phyloP scores from a whole-genome alignment of 768 basidiomycete genomes.

The Podaxis pistillaris region DNA sequence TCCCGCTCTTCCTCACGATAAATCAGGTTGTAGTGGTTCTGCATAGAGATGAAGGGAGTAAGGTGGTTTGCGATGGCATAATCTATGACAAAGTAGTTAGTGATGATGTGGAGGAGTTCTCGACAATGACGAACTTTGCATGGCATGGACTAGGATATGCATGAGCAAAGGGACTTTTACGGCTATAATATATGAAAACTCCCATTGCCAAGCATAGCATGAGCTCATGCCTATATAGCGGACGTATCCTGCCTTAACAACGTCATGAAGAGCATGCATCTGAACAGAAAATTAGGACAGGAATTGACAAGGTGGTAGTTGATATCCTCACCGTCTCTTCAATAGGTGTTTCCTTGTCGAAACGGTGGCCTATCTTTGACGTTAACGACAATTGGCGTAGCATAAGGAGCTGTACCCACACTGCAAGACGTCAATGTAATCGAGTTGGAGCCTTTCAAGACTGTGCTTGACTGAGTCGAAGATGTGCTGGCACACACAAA shows the following conservation, averaged over 20 bases:
- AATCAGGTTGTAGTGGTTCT: slow-evolving; percentile 60
- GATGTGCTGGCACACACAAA: slow-evolving; percentile 52
- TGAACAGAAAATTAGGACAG: slow-evolving; percentile 17
- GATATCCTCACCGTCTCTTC: slow-evolving; percentile 43
- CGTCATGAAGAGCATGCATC: slow-evolving; percentile 71
- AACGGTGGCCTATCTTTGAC: slow-evolving; percentile 44
- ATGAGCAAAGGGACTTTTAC: background rate
- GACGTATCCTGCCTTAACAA: slow-evolving; percentile 63
- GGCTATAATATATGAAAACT: slow-evolving; percentile 13
- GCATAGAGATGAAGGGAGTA: slow-evolving; percentile 68
- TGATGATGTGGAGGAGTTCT: background rate
- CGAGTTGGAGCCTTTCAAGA: slow-evolving; percentile 66
- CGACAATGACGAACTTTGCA: slow-evolving; percentile 46
- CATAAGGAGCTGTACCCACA: slow-evolving; percentile 33
- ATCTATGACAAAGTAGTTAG: slow-evolving; percentile 30
- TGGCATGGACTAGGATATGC: slow-evolving; percentile 41
- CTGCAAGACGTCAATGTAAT: slow-evolving; percentile 77
- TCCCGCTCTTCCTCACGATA: slow-evolving; percentile 69
- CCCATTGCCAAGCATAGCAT: slow-evolving; percentile 56
- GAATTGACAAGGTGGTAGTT: background rate
- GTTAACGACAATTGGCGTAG: slow-evolving; percentile 14
- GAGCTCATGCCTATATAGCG: slow-evolving; percentile 61
- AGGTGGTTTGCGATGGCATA: slow-evolving; percentile 59
- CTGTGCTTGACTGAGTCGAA: slow-evolving; percentile 66
- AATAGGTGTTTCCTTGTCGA: slow-evolving; percentile 57